phyloP scores from a whole-genome alignment of 108 stramenopile genomes.

The Skeletonema grethae region DNA sequence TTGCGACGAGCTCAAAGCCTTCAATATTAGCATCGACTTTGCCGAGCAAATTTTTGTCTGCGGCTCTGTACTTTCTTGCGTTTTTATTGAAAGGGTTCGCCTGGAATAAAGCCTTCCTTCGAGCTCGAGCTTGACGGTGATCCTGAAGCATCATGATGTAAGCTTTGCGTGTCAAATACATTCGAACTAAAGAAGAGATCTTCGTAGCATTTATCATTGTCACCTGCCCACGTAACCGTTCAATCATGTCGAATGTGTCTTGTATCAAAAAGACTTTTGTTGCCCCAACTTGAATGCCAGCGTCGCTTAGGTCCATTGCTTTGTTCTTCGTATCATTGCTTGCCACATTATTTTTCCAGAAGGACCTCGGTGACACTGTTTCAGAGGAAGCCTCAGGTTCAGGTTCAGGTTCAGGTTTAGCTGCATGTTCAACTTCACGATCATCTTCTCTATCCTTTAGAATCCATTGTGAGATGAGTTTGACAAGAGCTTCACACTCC shows the following conservation, averaged over 20 bases:
- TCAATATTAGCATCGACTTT: slow-evolving; percentile 13
- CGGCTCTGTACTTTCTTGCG: neutral
- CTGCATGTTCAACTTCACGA: neutral
- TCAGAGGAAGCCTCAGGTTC: slow-evolving; percentile 7
- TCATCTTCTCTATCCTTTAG: slow-evolving; percentile 23
- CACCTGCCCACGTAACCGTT: slow-evolving; percentile 60
- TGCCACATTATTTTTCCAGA: slow-evolving; percentile 21
- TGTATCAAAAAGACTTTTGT: slow-evolving; percentile 88
- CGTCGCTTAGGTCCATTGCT: slow-evolving; percentile 36
- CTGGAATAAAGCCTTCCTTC: neutral
- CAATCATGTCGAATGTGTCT: slow-evolving; percentile 80
- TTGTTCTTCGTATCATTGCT: slow-evolving; percentile 14
- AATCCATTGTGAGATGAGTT: slow-evolving; percentile 29
- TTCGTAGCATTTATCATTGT: slow-evolving; percentile 47
- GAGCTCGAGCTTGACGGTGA: slow-evolving; percentile 31
- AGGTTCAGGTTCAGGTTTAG: neutral
- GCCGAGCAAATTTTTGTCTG: slow-evolving; percentile 1
- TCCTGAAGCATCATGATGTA: slow-evolving; percentile 21
- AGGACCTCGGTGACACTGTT: slow-evolving; percentile 17
- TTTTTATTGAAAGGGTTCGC: neutral
- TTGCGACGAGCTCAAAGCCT: slow-evolving; percentile 4
- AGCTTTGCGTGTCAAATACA: slow-evolving; percentile 41
- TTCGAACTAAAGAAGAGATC: slow-evolving; percentile 54
- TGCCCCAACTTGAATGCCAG: slow-evolving; percentile 86
- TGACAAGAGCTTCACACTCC: slow-evolving; percentile 35